Base-by-base conservation (phyloP, 805 yeast species). In the Wickerhamomyces bovis region DNA sequence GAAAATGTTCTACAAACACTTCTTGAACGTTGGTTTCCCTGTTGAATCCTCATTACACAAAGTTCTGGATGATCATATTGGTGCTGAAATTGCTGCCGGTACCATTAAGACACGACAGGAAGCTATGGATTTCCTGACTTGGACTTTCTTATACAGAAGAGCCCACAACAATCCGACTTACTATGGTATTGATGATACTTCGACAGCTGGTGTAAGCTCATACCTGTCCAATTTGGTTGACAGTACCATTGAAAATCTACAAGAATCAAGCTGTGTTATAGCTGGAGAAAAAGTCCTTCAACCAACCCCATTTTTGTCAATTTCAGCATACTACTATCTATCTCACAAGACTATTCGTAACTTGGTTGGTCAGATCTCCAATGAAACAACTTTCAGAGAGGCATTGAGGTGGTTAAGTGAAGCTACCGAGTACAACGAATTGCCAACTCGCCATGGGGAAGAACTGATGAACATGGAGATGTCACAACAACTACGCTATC, bases 41-140 rank as follows among this genome's bases (percentile, higher is more conserved):
- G 94, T 94, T 47, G 99, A 94, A 63, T 88, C 97, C 0, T 78
- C 81, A 46, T 72, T 94, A 41, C 77, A 82, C 49, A 81, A 80
- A 1, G 89, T 86, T 53, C 65, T 94, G 38, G 89, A 86, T 33
- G 98, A 94, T 62, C 94, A 92, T 56, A 73, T 94, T 59, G 95
- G 95, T 65, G 99, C 99, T 0, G 99, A 94, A 62, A 89, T 95
- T 25, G 84, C 99, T 0, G 69, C 94, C 18, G 99, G 99, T 6
- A 89, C 95, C 0, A 97, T 94, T 7, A 89, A 97, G 2, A 88
- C 85, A 51, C 80, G 94, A 19, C 95, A 87, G 25, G 99, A 94
- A 64, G 99, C 94, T 36, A 83, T 94, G 8, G 89, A 85, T 53
- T 94, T 98, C 97, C 72, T 94, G 22, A 97, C 97, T 2, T 94